Conservation (phyloP, 495 filamentous ascomycete genomes). For the Aspergillus nidulans region DNA sequence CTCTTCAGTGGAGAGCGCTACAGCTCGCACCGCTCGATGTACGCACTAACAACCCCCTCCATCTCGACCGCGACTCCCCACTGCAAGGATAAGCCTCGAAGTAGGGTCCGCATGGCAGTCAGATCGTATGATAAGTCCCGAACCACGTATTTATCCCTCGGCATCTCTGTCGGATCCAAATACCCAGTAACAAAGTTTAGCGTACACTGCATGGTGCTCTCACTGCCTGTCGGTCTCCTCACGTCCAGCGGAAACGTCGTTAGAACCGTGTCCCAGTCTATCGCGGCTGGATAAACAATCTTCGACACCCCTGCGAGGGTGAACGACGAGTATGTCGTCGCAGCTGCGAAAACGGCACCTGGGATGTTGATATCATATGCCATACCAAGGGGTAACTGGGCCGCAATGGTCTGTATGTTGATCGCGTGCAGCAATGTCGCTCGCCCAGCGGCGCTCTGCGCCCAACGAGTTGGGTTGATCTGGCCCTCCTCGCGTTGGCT, state of each 20-base stretch:
- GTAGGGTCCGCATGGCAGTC: not conserved
- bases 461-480: not conserved
- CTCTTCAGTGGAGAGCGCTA: not conserved
- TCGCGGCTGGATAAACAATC: not conserved
- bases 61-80: slow-evolving; percentile 2
- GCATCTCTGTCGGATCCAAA: not conserved
- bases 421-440: not conserved
- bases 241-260: not conserved
- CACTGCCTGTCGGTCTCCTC: not conserved
- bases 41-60: slow-evolving; percentile 5
- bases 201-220: not conserved
- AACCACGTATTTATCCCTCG: not conserved
- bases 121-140: slow-evolving; percentile 4
- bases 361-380: slow-evolving; percentile 2
- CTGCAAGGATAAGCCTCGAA: not conserved
- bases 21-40: slow-evolving; percentile 1
- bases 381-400: not conserved
- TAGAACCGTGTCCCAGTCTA: not conserved
- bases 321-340: slow-evolving; percentile 1
- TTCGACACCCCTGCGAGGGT: not conserved
- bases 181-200: not conserved
- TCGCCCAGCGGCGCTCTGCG: not conserved
- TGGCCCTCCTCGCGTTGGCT: not conserved
- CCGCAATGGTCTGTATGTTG: not conserved
- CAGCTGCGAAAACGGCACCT: not conserved